Base-by-base conservation (phyloP, 352 stramenopile genomes). In the Thalassiosira livingstoniorum region DNA sequence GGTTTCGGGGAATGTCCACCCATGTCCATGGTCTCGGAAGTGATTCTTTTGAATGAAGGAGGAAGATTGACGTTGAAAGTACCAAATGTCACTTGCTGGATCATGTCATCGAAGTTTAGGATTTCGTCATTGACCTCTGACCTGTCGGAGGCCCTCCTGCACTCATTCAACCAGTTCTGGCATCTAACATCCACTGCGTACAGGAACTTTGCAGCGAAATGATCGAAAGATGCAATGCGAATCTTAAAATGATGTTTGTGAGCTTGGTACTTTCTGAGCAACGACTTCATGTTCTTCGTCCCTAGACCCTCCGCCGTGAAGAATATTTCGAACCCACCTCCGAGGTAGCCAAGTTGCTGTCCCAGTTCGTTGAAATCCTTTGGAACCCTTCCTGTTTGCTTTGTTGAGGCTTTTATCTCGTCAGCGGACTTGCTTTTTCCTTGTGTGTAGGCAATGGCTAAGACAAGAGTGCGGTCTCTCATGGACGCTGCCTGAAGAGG, bases 81-180 rank as follows among this genome's bases (percentile, higher is more conserved):
- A 0, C 37, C n/a, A 11, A 47, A 34, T n/a, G 2, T n/a, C 25
- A 70, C 35, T 57, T 32, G 13, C 39, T 70, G 21, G n/a, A 58
- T 70, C 2, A 70, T 55, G 37, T n/a, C 4, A 3, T 21, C 13
- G 37, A 70, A 70, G 18, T 55, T 32, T 0, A 70, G 2, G 10
- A 69, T 69, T 1, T 3, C n/a, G 61, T 53, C 61, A 29, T 69
- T 5, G 1, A 69, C 61, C 32, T 53, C 5, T 35, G 21, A 42
- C 3, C 43, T 27, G 34, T 32, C n/a, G 27, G 15, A 13, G 3
- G n/a, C 18, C 18, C 27, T 2, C 23, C 13, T 55, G 37, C 62
- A 70, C 11, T 70, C 5, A 1, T 58, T 23, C 13, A 70, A 37
- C 62, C 62, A 70, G 18, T 15, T 21, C 35, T 70, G 37, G 18